Conservation (phyloP, 345 rosid species). For the Eutrema yunnanense region DNA sequence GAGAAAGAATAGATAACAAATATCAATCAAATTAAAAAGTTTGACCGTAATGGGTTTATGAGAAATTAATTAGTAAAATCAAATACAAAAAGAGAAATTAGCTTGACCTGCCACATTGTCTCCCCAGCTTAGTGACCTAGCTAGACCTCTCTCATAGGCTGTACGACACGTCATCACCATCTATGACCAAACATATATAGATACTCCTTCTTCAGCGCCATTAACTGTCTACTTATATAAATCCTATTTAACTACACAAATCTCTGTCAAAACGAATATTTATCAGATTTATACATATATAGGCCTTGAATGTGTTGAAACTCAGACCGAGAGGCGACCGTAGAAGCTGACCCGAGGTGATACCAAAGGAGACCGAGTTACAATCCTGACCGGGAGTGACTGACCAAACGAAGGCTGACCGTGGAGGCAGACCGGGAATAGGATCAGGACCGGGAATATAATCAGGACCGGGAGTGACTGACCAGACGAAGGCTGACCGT, state of each 20-base stretch:
- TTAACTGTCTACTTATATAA: conserved; percentile 13
- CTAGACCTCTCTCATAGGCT: conserved; percentile 14
- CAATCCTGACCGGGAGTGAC: no score
- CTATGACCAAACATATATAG: conserved; percentile 6
- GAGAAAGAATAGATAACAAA: background rate
- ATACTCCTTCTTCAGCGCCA: background rate
- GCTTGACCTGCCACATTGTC: conserved; percentile 34
- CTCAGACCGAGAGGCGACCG: no score
- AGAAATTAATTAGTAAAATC: background rate
- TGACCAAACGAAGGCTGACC: no score
- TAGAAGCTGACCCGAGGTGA: no score
- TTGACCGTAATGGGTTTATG: background rate
- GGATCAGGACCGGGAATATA: no score
- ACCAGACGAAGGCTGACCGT: no score
- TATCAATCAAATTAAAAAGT: background rate
- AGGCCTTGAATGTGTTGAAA: no score
- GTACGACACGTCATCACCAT: conserved; percentile 24
- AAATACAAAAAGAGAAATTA: background rate
- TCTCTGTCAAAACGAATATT: conserved; percentile 10
- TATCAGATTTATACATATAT: background rate
- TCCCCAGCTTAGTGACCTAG: conserved; percentile 13
- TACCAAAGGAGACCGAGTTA: no score
- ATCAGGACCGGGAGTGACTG: no score
- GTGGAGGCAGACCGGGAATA: no score
- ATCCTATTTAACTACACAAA: background rate